Evolutionary conservation across 768 basidiomycete species (phyloP).

Genomic region (Naganishia onofrii): DNA sequence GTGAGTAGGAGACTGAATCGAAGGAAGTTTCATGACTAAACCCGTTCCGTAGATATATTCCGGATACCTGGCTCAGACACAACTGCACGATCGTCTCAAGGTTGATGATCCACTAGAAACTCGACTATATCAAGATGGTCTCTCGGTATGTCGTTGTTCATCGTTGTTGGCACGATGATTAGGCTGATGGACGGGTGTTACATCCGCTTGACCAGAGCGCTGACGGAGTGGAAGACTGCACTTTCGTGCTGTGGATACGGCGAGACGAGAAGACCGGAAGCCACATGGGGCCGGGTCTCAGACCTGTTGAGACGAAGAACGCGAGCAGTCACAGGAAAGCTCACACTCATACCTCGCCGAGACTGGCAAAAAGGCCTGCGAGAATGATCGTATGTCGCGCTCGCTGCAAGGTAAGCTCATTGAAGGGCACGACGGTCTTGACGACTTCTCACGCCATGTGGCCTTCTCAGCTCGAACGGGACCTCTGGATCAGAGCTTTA

Average conservation of each 20-base stretch:
- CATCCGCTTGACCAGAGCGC: slow-evolving; percentile 44
- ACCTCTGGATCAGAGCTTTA: slow-evolving; percentile 92
- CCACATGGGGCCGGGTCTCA: neutral
- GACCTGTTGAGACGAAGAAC: neutral
- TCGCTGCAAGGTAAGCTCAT: slow-evolving; percentile 46
- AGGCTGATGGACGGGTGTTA: neutral
- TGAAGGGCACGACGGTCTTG: neutral
- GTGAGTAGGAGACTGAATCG: slow-evolving; percentile 34
- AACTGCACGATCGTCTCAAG: slow-evolving; percentile 37
- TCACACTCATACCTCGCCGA: slow-evolving; percentile 54
- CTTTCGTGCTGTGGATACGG: slow-evolving; percentile 75
- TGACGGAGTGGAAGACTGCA: slow-evolving; percentile 80
- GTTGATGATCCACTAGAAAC: slow-evolving; percentile 53
- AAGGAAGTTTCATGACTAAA: slow-evolving; percentile 56
- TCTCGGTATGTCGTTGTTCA: slow-evolving; percentile 47
- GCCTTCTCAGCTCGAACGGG: slow-evolving; percentile 66
- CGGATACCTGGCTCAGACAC: slow-evolving; percentile 66
- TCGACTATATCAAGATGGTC: slow-evolving; percentile 81
- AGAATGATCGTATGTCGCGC: slow-evolving; percentile 44
- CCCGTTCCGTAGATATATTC: slow-evolving; percentile 70
- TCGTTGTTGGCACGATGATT: neutral
- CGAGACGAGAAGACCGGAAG: slow-evolving; percentile 21
- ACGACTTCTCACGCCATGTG: neutral
- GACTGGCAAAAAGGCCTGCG: slow-evolving; percentile 56
- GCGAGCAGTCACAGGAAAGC: neutral